Conservation (phyloP, 306 rosid genomes). For the Quercus dentata region DNA sequence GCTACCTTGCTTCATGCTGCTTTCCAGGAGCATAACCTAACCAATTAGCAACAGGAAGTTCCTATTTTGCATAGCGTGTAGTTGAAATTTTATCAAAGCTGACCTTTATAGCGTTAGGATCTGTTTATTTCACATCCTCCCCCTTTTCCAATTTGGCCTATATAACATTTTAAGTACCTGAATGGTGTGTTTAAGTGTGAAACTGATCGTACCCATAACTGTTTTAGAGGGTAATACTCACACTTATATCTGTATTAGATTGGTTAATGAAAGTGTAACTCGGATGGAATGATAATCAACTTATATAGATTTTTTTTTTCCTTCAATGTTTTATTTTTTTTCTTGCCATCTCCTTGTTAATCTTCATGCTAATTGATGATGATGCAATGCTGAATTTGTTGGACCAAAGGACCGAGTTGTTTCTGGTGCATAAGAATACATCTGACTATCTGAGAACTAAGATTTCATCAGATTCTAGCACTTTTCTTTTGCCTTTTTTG, state of each 20-base stretch:
- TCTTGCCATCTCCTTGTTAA: background rate
- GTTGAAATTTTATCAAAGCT: constrained; percentile 38
- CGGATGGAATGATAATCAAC: background rate
- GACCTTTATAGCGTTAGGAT: constrained; percentile 43
- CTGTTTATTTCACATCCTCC: constrained; percentile 37
- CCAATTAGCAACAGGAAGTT: constrained; percentile 56
- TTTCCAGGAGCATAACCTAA: constrained; percentile 61
- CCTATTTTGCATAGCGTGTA: constrained; percentile 54
- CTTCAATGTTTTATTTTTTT: background rate
- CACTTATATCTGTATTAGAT: constrained; percentile 27
- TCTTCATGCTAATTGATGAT: no score
- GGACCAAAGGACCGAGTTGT: no score
- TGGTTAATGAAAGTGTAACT: constrained; percentile 26
- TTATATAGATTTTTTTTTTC: background rate
- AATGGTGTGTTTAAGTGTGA: constrained; percentile 57
- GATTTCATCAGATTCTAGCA: no score
- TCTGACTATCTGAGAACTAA: no score
- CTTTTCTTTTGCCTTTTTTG: no score
- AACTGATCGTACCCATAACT: constrained; percentile 24
- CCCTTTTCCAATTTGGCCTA: constrained; percentile 33
- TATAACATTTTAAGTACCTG: constrained; percentile 22
- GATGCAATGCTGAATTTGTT: no score
- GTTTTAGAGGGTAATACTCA: constrained; percentile 30
- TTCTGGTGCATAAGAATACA: no score
- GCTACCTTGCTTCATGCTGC: constrained; percentile 33